Evolutionary conservation across 805 yeast species (phyloP).

Genomic region (Kluyveromyces lactis): DNA sequence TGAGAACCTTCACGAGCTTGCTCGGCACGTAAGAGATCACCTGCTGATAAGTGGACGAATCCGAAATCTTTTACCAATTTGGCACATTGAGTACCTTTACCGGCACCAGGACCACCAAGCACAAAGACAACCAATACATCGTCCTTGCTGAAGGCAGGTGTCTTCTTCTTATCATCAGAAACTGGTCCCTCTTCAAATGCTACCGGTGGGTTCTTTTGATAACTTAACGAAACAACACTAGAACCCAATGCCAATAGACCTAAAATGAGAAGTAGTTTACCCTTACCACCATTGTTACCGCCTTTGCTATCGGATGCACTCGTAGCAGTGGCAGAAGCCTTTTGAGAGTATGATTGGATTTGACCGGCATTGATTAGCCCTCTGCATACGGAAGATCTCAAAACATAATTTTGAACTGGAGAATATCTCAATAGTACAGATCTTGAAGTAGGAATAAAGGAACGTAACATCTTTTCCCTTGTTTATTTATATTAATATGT

Average conservation of each 20-base stretch:
- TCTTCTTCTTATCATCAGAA: conserved; percentile 2
- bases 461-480: neutral
- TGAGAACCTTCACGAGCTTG: conserved; percentile 75
- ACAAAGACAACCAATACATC: conserved; percentile 80
- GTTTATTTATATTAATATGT: too few species aligned
- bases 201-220: conserved; percentile 37
- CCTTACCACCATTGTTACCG: conserved; percentile 13
- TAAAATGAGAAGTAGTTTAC: conserved; percentile 31
- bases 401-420: neutral
- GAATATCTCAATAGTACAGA: neutral
- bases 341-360: conserved; percentile 1
- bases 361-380: neutral
- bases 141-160: conserved; percentile 46
- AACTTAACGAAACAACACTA: conserved; percentile 35
- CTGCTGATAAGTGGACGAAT: conserved; percentile 91
- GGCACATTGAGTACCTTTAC: conserved; percentile 95
- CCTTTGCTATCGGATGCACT: neutral
- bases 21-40: conserved; percentile 89
- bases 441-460: neutral
- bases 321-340: neutral
- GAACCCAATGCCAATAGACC: conserved; percentile 42
- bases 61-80: conserved; percentile 71
- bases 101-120: conserved; percentile 96
- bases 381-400: neutral
- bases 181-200: conserved; percentile 34